Percentiles rank a stretch among this genome's conserved stretches.
Evolutionary conservation across 768 basidiomycete species (phyloP).

Genomic region (Amanita pallidorosea): DNA sequence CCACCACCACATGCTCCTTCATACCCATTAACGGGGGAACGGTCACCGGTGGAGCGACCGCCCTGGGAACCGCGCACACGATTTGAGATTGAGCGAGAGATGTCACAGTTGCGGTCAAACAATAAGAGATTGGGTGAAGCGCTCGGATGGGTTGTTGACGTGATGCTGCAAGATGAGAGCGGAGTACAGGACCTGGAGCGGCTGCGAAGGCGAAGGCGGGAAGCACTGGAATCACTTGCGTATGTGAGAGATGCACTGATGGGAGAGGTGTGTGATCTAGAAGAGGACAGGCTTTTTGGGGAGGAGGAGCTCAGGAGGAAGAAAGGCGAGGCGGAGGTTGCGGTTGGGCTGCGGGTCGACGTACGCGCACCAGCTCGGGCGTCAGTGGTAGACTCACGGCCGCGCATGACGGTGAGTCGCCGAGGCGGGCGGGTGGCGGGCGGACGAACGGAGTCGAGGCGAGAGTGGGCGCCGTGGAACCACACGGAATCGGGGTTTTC

Average conservation of each 20-base stretch:
- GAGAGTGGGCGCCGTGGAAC: slow-evolving; percentile 38
- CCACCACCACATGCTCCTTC: slow-evolving; percentile 26
- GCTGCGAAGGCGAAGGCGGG: slow-evolving; percentile 33
- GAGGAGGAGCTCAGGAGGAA: slow-evolving; percentile 36
- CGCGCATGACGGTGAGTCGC: slow-evolving; percentile 9
- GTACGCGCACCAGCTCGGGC: slow-evolving; percentile 26
- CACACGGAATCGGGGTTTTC: slow-evolving; percentile 43
- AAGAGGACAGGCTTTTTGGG: slow-evolving; percentile 56
- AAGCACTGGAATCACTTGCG: slow-evolving; percentile 66
- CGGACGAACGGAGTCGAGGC: background rate
- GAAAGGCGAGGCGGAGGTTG: slow-evolving; percentile 14
- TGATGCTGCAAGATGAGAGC: slow-evolving; percentile 47
- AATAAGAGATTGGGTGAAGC: slow-evolving; percentile 62
- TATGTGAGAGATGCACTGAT: slow-evolving; percentile 70
- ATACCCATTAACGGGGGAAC: slow-evolving; percentile 57
- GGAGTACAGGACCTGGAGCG: slow-evolving; percentile 28
- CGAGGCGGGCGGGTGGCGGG: slow-evolving; percentile 3
- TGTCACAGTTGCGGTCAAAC: slow-evolving; percentile 37
- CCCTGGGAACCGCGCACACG: slow-evolving; percentile 61
- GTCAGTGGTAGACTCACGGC: slow-evolving; percentile 27
- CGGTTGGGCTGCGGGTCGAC: slow-evolving; percentile 10
- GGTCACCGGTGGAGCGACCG: slow-evolving; percentile 43
- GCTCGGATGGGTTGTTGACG: slow-evolving; percentile 65
- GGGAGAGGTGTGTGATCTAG: slow-evolving; percentile 40
- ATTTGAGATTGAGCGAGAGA: slow-evolving; percentile 62